Percentiles rank a stretch among this genome's conserved stretches.
These are phyloP conservation scores for Lenwebbia sp. DNA, from an alignment of 345 rosid genomes.

Conservation along the genomic window DNA sequence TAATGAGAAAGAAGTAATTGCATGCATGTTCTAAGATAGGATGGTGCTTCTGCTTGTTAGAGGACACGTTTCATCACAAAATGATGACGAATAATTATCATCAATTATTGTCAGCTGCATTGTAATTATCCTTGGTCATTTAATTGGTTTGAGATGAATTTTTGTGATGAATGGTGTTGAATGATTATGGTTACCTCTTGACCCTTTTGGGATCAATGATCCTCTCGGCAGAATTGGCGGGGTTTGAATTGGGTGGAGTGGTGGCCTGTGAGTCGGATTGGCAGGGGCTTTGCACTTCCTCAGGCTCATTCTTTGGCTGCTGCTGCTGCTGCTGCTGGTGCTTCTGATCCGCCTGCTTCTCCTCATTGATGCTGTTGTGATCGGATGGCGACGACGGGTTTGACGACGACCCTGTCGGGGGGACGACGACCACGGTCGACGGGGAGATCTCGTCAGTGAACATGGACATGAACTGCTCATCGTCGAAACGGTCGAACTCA, in stretches of 20 bases:
- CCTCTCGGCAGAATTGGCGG: conserved; percentile 24
- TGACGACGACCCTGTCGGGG: conserved; percentile 29
- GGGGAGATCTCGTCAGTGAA: conserved; percentile 49
- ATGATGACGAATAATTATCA: neutral
- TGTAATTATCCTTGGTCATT: neutral
- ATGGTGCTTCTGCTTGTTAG: neutral
- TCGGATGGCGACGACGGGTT: conserved; percentile 72
- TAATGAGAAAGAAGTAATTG: neutral
- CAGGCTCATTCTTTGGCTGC: conserved; percentile 20
- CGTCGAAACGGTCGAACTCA: conserved; percentile 57
- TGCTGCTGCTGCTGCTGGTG: neutral
- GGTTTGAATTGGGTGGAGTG: neutral
- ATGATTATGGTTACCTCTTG: conserved; percentile 44
- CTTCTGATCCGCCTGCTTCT: conserved; percentile 18
- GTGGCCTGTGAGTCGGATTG: neutral
- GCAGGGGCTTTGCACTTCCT: conserved; percentile 56
- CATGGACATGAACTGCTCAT: conserved; percentile 82
- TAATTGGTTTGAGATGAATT: neutral
- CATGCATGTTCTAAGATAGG: neutral
- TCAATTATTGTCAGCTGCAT: neutral
- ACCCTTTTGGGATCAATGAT: conserved; percentile 78
- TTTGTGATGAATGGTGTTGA: neutral
- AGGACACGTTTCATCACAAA: no score
- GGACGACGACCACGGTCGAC: conserved; percentile 26
- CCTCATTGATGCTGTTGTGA: conserved; percentile 59